phyloP scores from a whole-genome alignment of 768 basidiomycete genomes.

The Xerocomellus intermedius region DNA sequence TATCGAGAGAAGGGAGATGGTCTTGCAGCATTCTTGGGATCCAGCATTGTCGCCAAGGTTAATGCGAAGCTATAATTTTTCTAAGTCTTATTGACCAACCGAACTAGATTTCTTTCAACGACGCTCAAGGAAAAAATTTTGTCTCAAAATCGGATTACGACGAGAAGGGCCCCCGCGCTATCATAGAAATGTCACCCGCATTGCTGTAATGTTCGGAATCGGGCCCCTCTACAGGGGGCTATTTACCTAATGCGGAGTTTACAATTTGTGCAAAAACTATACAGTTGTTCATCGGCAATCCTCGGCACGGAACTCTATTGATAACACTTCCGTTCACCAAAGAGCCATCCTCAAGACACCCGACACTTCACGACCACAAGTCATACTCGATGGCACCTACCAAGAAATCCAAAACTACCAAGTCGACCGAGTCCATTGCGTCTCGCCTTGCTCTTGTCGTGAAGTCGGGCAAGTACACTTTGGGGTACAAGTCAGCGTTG shows the following conservation, averaged over 20 bases:
- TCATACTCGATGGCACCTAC: slow-evolving; percentile 79
- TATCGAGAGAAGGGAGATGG: slow-evolving; percentile 85
- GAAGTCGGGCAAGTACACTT: slow-evolving; percentile 96
- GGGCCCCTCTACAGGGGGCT: slow-evolving; percentile 3
- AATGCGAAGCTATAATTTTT: slow-evolving; percentile 4
- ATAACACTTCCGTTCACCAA: slow-evolving; percentile 4
- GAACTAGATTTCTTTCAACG: slow-evolving; percentile 69
- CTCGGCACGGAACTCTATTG: slow-evolving; percentile 17
- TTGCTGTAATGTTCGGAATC: slow-evolving; percentile 45
- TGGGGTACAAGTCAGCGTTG: slow-evolving; percentile 97
- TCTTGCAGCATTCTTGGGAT: slow-evolving; percentile 76
- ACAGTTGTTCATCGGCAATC: slow-evolving; percentile 21
- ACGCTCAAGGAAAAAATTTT: slow-evolving; percentile 62
- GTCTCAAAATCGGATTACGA: slow-evolving; percentile 81
- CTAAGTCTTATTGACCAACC: not conserved
- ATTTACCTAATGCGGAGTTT: slow-evolving; percentile 21
- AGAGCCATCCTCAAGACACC: slow-evolving; percentile 15
- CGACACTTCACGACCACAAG: slow-evolving; percentile 15
- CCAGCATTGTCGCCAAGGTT: slow-evolving; percentile 85
- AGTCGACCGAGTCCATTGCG: slow-evolving; percentile 91
- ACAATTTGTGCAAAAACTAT: slow-evolving; percentile 29
- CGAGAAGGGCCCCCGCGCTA: slow-evolving; percentile 65
- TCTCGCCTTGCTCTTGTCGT: slow-evolving; percentile 93
- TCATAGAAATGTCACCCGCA: slow-evolving; percentile 77
- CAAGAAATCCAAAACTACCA: slow-evolving; percentile 93